A percentile compares a stretch with the other conserved stretches of the same genome.
phyloP scores from a whole-genome alignment of 1,139 yeast species.

The Candida gigantensis region DNA sequence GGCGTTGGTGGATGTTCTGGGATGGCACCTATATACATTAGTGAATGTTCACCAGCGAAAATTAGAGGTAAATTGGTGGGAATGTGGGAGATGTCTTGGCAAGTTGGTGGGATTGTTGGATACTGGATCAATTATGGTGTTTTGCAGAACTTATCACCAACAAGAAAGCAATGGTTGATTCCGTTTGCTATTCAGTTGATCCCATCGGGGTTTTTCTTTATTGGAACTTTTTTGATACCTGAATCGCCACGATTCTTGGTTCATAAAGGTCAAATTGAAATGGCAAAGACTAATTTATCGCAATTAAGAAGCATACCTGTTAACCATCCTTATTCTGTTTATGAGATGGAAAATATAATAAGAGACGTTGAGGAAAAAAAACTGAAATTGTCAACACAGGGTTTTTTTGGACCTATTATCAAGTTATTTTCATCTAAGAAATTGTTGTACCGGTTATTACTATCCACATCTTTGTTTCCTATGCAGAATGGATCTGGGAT shows the following conservation, averaged over 20 bases:
- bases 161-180: slow-evolving; percentile 33
- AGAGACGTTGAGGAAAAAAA: slow-evolving; percentile 24
- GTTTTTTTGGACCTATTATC: slow-evolving; percentile 27
- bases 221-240: slow-evolving; percentile 39
- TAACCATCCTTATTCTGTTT: slow-evolving; percentile 27
- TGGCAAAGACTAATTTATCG: slow-evolving; percentile 35
- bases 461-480: slow-evolving; percentile 30
- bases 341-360: slow-evolving; percentile 26
- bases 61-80: slow-evolving; percentile 46
- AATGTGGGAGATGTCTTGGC: slow-evolving; percentile 51
- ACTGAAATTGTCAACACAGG: slow-evolving; percentile 21
- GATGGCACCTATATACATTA: slow-evolving; percentile 34
- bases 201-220: slow-evolving; percentile 45
- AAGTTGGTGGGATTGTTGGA: slow-evolving; percentile 50
- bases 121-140: slow-evolving; percentile 46
- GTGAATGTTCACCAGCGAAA: slow-evolving; percentile 32
- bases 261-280: slow-evolving; percentile 30
- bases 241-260: slow-evolving; percentile 54
- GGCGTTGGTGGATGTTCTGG: slow-evolving; percentile 39
- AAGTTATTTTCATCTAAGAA: slow-evolving; percentile 23
- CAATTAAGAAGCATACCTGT: slow-evolving; percentile 28
- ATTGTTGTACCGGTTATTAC: slow-evolving; percentile 26
- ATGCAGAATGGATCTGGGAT: slow-evolving; percentile 39
- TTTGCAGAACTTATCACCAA: slow-evolving; percentile 18
- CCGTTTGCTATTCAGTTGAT: slow-evolving; percentile 43